phyloP scores from a whole-genome alignment of 2,329 filamentous ascomycete species.

The Aspergillus sp. region DNA sequence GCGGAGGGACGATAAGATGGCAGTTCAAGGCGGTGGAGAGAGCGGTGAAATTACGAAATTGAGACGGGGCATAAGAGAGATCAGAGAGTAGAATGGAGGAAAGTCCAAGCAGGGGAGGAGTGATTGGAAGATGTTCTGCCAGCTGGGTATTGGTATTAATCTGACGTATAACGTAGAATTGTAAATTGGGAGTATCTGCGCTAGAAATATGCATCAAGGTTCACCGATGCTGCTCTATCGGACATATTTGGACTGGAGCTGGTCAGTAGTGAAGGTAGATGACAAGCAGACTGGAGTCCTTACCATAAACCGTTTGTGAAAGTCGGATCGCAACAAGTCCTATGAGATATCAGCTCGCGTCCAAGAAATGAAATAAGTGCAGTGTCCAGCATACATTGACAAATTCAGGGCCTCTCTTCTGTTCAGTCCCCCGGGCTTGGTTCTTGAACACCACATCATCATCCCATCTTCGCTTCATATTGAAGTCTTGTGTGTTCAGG shows the following conservation, averaged over 20 bases:
- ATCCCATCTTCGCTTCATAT: conserved; percentile 81
- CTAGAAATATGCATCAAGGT: too few species aligned
- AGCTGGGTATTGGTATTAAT: too few species aligned
- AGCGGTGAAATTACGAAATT: not conserved
- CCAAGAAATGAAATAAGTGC: not conserved
- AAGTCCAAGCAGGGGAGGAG: too few species aligned
- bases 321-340: conserved; percentile 87
- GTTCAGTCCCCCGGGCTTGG: conserved; percentile 88
- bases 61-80: too few species aligned
- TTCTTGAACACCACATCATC: conserved; percentile 99
- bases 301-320: conserved; percentile 95
- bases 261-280: conserved; percentile 3
- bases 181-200: too few species aligned
- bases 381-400: conserved; percentile 65
- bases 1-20: not conserved
- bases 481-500: conserved; percentile 80
- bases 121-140: too few species aligned
- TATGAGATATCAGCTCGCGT: conserved; percentile 25
- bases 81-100: too few species aligned
- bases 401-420: conserved; percentile 89
- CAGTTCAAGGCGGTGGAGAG: not conserved
- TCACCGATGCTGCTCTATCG: conserved; percentile 22
- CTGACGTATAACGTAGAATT: too few species aligned
- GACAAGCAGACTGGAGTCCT: conserved; percentile 2
- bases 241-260: conserved; percentile 41